Percentiles rank a stretch among this genome's conserved stretches.
Evolutionary conservation across 2,329 filamentous ascomycete species (phyloP).

Genomic region (Fusarium sarcochroum): DNA sequence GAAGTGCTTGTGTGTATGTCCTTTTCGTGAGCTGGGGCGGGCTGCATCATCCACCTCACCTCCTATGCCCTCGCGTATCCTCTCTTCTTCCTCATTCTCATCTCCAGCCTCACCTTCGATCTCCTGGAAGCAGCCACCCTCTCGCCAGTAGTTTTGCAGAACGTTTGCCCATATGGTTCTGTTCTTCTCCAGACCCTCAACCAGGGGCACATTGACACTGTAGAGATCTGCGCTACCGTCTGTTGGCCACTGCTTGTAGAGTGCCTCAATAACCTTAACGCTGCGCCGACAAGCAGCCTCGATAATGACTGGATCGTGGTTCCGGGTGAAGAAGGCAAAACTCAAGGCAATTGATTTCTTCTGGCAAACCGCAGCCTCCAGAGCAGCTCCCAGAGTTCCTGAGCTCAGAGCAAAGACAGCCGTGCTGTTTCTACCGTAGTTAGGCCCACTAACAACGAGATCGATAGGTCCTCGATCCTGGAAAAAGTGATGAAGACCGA

Average conservation of each 20-base stretch:
- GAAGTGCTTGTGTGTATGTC: slow-evolving; percentile 87
- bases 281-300: slow-evolving; percentile 80
- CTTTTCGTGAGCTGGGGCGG: slow-evolving; percentile 48
- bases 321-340: slow-evolving; percentile 89
- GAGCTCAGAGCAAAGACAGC: slow-evolving; percentile 83
- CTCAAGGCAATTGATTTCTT: slow-evolving; percentile 83
- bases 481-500: slow-evolving; percentile 86
- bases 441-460: slow-evolving; percentile 83
- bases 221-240: slow-evolving; percentile 84
- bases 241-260: slow-evolving; percentile 80
- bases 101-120: slow-evolving; percentile 76
- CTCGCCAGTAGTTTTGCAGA: slow-evolving; percentile 90
- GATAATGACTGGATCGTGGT: slow-evolving; percentile 87
- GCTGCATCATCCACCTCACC: slow-evolving; percentile 59
- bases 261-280: slow-evolving; percentile 82
- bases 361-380: slow-evolving; percentile 82
- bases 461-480: slow-evolving; percentile 79
- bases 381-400: slow-evolving; percentile 81
- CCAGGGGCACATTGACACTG: slow-evolving; percentile 88
- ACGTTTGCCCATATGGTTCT: slow-evolving; percentile 88
- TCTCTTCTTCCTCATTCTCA: slow-evolving; percentile 78
- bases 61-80: slow-evolving; percentile 76
- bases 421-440: slow-evolving; percentile 87
- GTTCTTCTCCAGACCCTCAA: slow-evolving; percentile 78
- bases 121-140: slow-evolving; percentile 89